Conservation (phyloP, 2,329 filamentous ascomycete species). For the Fusarium bactridioides region DNA sequence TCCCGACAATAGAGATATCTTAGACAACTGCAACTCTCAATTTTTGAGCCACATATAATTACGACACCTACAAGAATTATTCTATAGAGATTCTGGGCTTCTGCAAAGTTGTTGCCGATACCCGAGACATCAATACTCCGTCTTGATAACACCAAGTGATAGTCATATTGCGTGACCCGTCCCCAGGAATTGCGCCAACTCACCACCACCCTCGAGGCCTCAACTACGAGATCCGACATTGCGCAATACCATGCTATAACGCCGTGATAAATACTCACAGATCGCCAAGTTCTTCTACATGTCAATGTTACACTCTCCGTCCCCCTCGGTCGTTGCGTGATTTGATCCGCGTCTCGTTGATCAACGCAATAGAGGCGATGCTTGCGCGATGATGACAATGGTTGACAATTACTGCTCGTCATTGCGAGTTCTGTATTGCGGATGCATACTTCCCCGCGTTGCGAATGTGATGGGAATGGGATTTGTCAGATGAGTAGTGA, state of each 20-base stretch:
- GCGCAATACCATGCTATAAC: conserved; percentile 26
- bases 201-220: not conserved
- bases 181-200: conserved; percentile 40
- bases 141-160: not conserved
- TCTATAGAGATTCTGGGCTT: fast-evolving
- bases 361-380: conserved; percentile 7
- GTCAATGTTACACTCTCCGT: not conserved
- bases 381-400: conserved; percentile 19
- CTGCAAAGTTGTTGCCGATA: fast-evolving
- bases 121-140: not conserved
- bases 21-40: not conserved
- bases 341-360: conserved; percentile 3
- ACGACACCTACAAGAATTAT: fast-evolving
- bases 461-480: not conserved
- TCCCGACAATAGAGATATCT: not conserved
- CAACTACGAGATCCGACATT: conserved; percentile 21
- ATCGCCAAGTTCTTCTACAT: not conserved
- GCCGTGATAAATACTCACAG: not conserved
- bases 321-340: conserved; percentile 32
- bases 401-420: not conserved
- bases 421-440: conserved; percentile 13
- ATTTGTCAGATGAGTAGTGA: not conserved
- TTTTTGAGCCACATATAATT: not conserved
- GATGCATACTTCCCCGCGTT: conserved; percentile 21
- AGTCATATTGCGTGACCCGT: conserved; percentile 36